Evolutionary conservation across 495 filamentous ascomycete species (phyloP).

Genomic region (Aspergillus haitiensis): DNA sequence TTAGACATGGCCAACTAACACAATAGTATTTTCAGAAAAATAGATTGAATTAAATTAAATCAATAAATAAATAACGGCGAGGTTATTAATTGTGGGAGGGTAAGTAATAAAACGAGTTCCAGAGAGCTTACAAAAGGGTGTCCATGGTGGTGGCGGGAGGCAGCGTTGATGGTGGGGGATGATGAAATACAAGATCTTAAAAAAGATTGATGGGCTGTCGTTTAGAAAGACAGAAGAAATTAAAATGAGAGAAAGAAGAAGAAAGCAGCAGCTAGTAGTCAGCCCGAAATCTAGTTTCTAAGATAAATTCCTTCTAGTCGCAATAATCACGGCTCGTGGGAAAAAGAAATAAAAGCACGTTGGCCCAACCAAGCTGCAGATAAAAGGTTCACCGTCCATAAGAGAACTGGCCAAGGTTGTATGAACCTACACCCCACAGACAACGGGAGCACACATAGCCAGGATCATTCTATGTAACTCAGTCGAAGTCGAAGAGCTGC

Average conservation of each 20-base stretch:
- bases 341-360: conserved; percentile 9
- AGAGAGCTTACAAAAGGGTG: conserved; percentile 68
- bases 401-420: neutral
- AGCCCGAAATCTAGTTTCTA: neutral
- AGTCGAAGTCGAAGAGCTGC: too few relatives aligned
- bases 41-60: neutral
- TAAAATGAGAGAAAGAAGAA: conserved; percentile 7
- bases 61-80: neutral
- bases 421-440: neutral
- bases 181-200: conserved; percentile 4
- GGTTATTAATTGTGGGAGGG: neutral
- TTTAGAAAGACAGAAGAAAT: neutral
- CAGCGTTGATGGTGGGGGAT: neutral
- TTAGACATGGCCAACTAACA: conserved; percentile 5
- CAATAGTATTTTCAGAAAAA: neutral
- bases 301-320: neutral
- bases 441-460: neutral
- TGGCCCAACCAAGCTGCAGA: conserved; percentile 14
- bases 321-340: conserved; percentile 2
- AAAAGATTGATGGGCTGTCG: conserved; percentile 1
- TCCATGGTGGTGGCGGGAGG: conserved; percentile 56
- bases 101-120: too few relatives aligned
- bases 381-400: neutral
- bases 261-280: conserved; percentile 6
- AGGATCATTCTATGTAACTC: too few relatives aligned